Conservation (phyloP, 1,284 basidiomycete species). For the Ustilago xerochloae region DNA sequence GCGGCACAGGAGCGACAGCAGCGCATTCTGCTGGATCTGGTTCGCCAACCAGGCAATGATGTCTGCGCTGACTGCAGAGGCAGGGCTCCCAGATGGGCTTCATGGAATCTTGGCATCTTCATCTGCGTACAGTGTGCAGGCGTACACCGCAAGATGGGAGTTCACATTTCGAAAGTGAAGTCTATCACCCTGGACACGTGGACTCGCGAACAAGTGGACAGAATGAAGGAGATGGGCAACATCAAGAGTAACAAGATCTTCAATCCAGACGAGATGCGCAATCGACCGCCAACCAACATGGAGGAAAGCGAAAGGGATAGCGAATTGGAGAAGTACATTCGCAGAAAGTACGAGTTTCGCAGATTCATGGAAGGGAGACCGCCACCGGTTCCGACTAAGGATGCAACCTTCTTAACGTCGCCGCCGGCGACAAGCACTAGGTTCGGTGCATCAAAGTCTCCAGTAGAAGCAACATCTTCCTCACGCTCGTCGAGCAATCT, state of each 20-base stretch:
- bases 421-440: constrained; percentile 18
- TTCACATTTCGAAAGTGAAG: constrained; percentile 74
- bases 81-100: constrained; percentile 81
- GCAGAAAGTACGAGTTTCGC: constrained; percentile 72
- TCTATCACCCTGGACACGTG: constrained; percentile 84
- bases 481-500: background rate
- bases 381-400: constrained; percentile 57
- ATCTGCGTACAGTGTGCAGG: constrained; percentile 80
- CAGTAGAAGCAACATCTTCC: constrained; percentile 4
- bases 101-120: constrained; percentile 75
- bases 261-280: constrained; percentile 79
- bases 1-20: constrained; percentile 75
- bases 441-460: constrained; percentile 7
- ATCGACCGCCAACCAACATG: constrained; percentile 82
- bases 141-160: constrained; percentile 87
- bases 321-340: constrained; percentile 84
- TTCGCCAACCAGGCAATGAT: constrained; percentile 80
- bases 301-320: constrained; percentile 80
- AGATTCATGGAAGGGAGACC: constrained; percentile 54
- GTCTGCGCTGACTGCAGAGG: constrained; percentile 85
- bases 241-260: constrained; percentile 78
- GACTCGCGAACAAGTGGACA: constrained; percentile 83
- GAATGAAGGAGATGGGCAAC: constrained; percentile 82
- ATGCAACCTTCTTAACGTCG: constrained; percentile 42
- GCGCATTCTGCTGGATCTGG: constrained; percentile 76